phyloP scores from a whole-genome alignment of 495 filamentous ascomycete genomes.

The Friedmanniomyces simplex region DNA sequence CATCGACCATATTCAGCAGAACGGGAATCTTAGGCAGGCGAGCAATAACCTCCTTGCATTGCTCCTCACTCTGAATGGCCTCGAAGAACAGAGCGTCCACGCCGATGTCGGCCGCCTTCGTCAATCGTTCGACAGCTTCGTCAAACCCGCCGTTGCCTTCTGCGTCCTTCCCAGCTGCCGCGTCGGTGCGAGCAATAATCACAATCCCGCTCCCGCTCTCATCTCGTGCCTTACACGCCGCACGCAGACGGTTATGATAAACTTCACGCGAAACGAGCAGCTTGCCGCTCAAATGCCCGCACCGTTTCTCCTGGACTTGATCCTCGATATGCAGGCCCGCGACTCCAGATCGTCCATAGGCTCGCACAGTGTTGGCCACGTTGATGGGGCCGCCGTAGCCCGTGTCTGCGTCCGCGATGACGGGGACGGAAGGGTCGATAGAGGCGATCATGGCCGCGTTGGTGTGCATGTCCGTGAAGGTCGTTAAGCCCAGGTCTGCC shows the following conservation, averaged over 20 bases:
- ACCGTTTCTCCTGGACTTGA: slow-evolving; percentile 52
- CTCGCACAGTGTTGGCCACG: slow-evolving; percentile 51
- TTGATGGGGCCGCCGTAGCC: slow-evolving; percentile 39
- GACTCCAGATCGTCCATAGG: slow-evolving; percentile 57
- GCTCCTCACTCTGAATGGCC: slow-evolving; percentile 46
- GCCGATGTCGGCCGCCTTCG: slow-evolving; percentile 45
- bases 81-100: slow-evolving; percentile 59
- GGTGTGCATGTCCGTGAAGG: slow-evolving; percentile 53
- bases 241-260: slow-evolving; percentile 46
- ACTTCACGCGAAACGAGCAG: slow-evolving; percentile 44
- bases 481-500: slow-evolving; percentile 56
- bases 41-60: slow-evolving; percentile 41
- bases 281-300: slow-evolving; percentile 40
- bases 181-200: slow-evolving; percentile 60
- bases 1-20: slow-evolving; percentile 54
- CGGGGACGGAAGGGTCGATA: slow-evolving; percentile 44
- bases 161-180: slow-evolving; percentile 41
- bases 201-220: slow-evolving; percentile 48
- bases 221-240: slow-evolving; percentile 34
- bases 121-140: slow-evolving; percentile 46
- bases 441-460: slow-evolving; percentile 58
- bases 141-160: slow-evolving; percentile 42
- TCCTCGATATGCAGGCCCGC: slow-evolving; percentile 66
- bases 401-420: slow-evolving; percentile 62
- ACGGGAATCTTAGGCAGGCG: slow-evolving; percentile 48